Conservation (phyloP, 805 yeast genomes). For the Ogataea paradorogensis region DNA sequence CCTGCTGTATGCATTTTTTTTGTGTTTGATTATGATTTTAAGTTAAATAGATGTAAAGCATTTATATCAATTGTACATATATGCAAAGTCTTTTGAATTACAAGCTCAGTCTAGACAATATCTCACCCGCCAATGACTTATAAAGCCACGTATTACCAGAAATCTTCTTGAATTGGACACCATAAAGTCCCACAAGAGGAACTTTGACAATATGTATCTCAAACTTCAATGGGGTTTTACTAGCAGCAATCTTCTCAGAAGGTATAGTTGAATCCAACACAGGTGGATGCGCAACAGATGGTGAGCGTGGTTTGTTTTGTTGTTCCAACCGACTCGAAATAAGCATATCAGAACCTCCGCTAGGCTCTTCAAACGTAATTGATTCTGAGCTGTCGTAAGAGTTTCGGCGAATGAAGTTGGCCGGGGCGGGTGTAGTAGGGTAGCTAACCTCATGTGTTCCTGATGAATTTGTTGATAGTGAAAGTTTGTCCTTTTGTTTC, state of each 20-base stretch:
- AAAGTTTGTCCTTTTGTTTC: constrained; percentile 42
- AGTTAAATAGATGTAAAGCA: no score
- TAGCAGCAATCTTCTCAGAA: constrained; percentile 15
- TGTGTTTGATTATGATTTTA: constrained; percentile 1
- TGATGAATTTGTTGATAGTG: constrained; percentile 28
- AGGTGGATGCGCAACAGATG: constrained; percentile 11
- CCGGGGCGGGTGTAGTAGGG: constrained; percentile 39
- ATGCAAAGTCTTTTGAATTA: constrained; percentile 27
- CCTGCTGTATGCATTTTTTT: constrained; percentile 29
- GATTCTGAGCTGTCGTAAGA: constrained; percentile 58
- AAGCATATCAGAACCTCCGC: constrained; percentile 57
- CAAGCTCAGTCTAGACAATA: constrained; percentile 67
- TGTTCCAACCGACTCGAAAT: constrained; percentile 59
- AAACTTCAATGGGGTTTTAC: constrained; percentile 70
- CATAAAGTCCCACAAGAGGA: constrained; percentile 84
- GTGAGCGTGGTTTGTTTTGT: constrained; percentile 25
- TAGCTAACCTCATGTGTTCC: constrained; percentile 49
- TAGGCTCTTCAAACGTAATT: constrained; percentile 50
- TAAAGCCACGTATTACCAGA: constrained; percentile 95
- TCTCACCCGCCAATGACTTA: constrained; percentile 84
- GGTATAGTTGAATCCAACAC: constrained; percentile 8
- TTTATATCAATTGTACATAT: no score
- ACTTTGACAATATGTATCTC: constrained; percentile 92
- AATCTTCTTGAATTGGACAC: constrained; percentile 91
- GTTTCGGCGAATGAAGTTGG: constrained; percentile 35